Evolutionary conservation across 768 basidiomycete genomes (phyloP).

Genomic region (Russula abietina): DNA sequence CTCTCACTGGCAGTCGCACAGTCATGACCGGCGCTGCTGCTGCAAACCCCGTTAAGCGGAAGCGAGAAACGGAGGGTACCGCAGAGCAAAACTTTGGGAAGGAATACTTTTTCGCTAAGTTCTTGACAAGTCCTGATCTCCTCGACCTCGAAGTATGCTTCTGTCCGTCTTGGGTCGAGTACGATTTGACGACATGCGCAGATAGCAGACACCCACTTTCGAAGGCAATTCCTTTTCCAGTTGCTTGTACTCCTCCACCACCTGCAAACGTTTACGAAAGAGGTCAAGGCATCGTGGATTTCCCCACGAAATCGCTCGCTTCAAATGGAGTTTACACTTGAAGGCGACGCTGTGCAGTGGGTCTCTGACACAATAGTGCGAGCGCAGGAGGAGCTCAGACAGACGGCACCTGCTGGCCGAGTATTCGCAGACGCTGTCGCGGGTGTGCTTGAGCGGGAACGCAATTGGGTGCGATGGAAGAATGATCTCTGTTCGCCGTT

Average conservation of each 20-base stretch:
- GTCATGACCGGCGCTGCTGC: constrained; percentile 28
- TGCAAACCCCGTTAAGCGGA: constrained; percentile 50
- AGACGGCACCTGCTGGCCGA: constrained; percentile 73
- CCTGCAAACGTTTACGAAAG: constrained; percentile 66
- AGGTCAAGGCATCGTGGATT: constrained; percentile 54
- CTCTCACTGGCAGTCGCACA: constrained; percentile 73
- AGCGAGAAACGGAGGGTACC: constrained; percentile 49
- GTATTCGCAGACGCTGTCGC: constrained; percentile 68
- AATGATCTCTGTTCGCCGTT: constrained; percentile 75
- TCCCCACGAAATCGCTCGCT: constrained; percentile 68
- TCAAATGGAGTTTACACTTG: constrained; percentile 78
- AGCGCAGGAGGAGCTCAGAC: constrained; percentile 49
- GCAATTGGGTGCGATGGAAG: constrained; percentile 90
- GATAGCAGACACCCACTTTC: constrained; percentile 88
- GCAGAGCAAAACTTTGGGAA: constrained; percentile 45
- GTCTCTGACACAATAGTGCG: constrained; percentile 63
- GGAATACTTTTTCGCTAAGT: constrained; percentile 92
- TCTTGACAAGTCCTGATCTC: constrained; percentile 81
- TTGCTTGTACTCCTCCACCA: constrained; percentile 71
- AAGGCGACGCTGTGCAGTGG: constrained; percentile 65
- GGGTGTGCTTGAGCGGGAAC: constrained; percentile 72
- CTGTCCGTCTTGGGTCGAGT: neutral
- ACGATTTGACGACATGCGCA: constrained; percentile 29
- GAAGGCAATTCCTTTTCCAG: constrained; percentile 89
- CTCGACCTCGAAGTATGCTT: constrained; percentile 74